Percentiles rank a stretch among this genome's conserved stretches.
Conservation (phyloP, 768 basidiomycete genomes). For the Kwoniella shandongensis region DNA sequence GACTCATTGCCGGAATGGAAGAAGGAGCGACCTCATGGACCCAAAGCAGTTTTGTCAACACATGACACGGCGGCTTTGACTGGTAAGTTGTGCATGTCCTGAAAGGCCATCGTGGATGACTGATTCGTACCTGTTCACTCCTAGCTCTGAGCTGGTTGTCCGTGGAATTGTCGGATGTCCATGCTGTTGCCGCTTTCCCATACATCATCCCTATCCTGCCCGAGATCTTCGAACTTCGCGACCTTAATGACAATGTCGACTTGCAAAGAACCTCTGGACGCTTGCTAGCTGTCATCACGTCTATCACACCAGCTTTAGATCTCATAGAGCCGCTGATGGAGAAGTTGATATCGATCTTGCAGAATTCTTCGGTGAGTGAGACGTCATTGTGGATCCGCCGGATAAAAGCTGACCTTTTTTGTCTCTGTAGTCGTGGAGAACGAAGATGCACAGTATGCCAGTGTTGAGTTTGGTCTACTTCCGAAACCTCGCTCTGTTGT, state of each 20-base stretch:
- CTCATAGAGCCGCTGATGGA: constrained; percentile 70
- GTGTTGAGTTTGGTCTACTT: constrained; percentile 87
- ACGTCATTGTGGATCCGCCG: too few relatives aligned
- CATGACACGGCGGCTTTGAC: constrained; percentile 87
- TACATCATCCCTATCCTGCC: constrained; percentile 79
- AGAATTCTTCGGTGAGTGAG: constrained; percentile 72
- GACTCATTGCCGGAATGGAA: constrained; percentile 68
- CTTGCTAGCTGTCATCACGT: constrained; percentile 77
- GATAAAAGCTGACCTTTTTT: constrained; percentile 9
- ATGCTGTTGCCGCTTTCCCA: constrained; percentile 73
- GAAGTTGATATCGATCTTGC: constrained; percentile 73
- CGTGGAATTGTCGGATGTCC: constrained; percentile 70
- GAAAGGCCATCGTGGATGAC: neutral
- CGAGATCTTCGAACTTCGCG: constrained; percentile 84
- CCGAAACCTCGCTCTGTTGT: constrained; percentile 76
- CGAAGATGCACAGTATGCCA: constrained; percentile 82
- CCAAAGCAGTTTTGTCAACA: constrained; percentile 79
- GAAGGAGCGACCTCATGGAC: constrained; percentile 75
- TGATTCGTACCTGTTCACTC: constrained; percentile 14
- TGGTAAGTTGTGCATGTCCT: constrained; percentile 58
- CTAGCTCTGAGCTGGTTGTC: constrained; percentile 80
- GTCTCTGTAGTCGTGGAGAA: constrained; percentile 74
- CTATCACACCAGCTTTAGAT: constrained; percentile 68
- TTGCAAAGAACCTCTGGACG: constrained; percentile 77
- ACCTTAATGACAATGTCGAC: constrained; percentile 77